Conservation (phyloP, 495 filamentous ascomycete species). For the Chaetomium fimeti region DNA sequence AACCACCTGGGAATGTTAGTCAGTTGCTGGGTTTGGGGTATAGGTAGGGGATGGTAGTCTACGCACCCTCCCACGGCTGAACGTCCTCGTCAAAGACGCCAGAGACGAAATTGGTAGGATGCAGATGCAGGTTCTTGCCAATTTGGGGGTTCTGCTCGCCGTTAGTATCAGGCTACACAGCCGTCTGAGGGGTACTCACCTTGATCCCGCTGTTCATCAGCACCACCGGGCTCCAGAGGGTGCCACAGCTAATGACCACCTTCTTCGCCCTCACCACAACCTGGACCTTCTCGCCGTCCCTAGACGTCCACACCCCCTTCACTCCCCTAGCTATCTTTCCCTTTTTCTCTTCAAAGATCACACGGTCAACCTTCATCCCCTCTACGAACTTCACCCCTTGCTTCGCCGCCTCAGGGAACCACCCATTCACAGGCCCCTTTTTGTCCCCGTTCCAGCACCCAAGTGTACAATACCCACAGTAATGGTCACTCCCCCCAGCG, state of each 20-base stretch:
- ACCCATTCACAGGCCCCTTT: slow-evolving; percentile 73
- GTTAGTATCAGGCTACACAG: slow-evolving; percentile 22
- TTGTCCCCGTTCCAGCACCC: slow-evolving; percentile 74
- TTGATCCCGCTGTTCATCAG: slow-evolving; percentile 68
- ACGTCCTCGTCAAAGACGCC: slow-evolving; percentile 65
- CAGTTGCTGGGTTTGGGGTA: not conserved
- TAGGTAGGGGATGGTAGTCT: not conserved
- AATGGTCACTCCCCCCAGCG: slow-evolving; percentile 64
- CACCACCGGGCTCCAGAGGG: slow-evolving; percentile 71
- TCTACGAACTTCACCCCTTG: slow-evolving; percentile 78
- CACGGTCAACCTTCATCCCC: slow-evolving; percentile 65
- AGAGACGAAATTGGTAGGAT: slow-evolving; percentile 63
- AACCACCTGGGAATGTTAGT: slow-evolving; percentile 21
- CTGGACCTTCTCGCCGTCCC: slow-evolving; percentile 60
- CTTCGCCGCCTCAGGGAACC: slow-evolving; percentile 71
- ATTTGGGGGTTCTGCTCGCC: slow-evolving; percentile 69
- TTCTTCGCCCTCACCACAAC: slow-evolving; percentile 76
- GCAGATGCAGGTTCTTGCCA: slow-evolving; percentile 78
- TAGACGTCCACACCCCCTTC: slow-evolving; percentile 68
- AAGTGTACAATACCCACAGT: slow-evolving; percentile 74
- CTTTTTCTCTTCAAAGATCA: slow-evolving; percentile 59
- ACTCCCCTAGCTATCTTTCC: slow-evolving; percentile 66
- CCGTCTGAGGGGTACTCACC: slow-evolving; percentile 32
- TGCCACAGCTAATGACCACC: slow-evolving; percentile 73
- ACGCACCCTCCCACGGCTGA: slow-evolving; percentile 72